These are phyloP conservation scores for Pleurozium schreberi DNA, from an alignment of 225 moss, liverwort and hornwort species.

Conservation along the genomic window DNA sequence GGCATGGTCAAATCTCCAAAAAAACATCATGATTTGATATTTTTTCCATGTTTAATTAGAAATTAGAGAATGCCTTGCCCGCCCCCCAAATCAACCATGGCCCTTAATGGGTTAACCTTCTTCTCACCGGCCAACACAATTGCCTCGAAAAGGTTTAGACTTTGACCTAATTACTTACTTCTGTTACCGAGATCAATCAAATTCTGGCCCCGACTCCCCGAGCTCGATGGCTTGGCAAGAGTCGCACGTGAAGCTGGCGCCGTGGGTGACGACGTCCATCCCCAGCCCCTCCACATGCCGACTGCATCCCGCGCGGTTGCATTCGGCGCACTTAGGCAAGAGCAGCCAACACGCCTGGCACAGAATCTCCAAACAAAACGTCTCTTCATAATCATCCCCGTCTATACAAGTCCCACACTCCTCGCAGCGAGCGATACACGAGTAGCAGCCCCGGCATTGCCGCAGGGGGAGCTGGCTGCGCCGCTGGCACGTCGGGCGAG, in stretches of 20 bases:
- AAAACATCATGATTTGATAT: too few relatives aligned
- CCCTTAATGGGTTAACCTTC: too few relatives aligned
- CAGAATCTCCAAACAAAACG: slow-evolving; percentile 25
- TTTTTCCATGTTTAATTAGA: too few relatives aligned
- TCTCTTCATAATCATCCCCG: slow-evolving; percentile 25
- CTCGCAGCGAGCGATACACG: slow-evolving; percentile 65
- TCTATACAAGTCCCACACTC: slow-evolving; percentile 58
- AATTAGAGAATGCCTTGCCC: too few relatives aligned
- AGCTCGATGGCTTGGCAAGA: slow-evolving; percentile 4
- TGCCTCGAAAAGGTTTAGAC: background rate
- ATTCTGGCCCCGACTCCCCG: background rate
- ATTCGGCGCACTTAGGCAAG: slow-evolving; percentile 52
- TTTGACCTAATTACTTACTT: background rate
- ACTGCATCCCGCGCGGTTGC: slow-evolving; percentile 53
- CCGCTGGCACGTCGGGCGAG: slow-evolving; percentile 9
- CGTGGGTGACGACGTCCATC: background rate
- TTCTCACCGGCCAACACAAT: background rate
- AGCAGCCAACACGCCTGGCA: slow-evolving; percentile 48
- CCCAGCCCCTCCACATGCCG: slow-evolving; percentile 10
- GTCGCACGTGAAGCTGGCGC: slow-evolving; percentile 29
- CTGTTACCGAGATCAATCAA: background rate
- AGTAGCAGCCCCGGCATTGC: slow-evolving; percentile 51
- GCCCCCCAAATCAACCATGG: too few relatives aligned
- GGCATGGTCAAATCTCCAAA: too few relatives aligned
- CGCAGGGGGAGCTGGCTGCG: background rate